Percentiles rank a stretch among this genome's conserved stretches.
These are phyloP conservation scores for Eimeria acervulina DNA, from an alignment of 169 alveolate species.

Conservation along the genomic window DNA sequence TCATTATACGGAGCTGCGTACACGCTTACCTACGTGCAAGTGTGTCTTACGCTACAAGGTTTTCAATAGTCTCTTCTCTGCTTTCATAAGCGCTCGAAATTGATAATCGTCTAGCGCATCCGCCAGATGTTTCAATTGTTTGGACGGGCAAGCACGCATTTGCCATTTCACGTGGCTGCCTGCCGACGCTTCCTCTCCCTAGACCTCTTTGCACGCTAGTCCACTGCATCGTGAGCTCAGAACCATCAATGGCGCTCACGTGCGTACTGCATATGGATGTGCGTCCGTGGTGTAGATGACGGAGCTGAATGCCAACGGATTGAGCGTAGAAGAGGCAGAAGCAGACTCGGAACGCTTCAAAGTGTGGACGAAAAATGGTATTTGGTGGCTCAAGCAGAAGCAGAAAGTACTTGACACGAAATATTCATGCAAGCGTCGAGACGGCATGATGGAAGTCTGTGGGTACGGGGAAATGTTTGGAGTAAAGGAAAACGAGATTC, in stretches of 20 bases:
- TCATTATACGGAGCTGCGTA: neutral
- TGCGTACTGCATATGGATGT: neutral
- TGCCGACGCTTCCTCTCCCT: neutral
- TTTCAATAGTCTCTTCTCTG: neutral
- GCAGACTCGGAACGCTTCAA: slow-evolving; percentile 10
- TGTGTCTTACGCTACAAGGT: neutral
- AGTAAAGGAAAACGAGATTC: neutral
- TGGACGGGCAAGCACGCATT: neutral
- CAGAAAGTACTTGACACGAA: neutral
- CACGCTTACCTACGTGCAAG: neutral
- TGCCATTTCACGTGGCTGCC: neutral
- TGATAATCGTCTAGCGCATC: neutral
- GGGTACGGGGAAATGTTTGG: slow-evolving; percentile 66
- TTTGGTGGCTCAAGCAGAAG: slow-evolving; percentile 72
- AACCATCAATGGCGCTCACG: neutral
- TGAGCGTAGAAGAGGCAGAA: neutral
- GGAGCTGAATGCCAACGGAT: slow-evolving; percentile 13
- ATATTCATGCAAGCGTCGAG: neutral
- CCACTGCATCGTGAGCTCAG: neutral
- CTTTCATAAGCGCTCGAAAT: neutral
- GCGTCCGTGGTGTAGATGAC: neutral
- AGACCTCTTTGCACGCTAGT: neutral
- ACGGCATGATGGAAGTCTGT: neutral
- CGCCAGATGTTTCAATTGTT: neutral
- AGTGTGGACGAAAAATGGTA: slow-evolving; percentile 43